Evolutionary conservation across 805 yeast genomes (phyloP), one percentile per base, ranked within the genome.

Genomic region (Candida pseudofarinosa): DNA sequence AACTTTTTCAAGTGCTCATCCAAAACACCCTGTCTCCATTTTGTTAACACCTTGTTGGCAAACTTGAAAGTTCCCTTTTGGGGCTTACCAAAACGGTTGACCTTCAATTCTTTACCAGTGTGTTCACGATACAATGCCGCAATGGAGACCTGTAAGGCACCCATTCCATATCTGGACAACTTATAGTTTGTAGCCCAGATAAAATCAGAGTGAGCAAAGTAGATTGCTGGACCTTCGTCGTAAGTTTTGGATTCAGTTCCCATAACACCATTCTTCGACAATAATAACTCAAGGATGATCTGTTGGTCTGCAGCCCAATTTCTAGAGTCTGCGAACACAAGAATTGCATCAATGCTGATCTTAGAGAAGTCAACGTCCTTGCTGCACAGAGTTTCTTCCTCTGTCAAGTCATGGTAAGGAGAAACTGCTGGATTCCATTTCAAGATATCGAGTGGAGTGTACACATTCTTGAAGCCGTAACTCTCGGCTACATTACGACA

Each of bases 221-320:
- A 86, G 44, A 88, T 78, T 38, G 80, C 80, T 28, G 95, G 93
- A 32, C 90, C 90, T 49, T 87, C 89, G 46, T 82, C 83, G 57
- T 63, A 81, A 14, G 84, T 78, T 50, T 80, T 74, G 33, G 85
- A 76, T 35, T 77, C 73, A 3, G 97, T 88, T 34, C 96, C 96
- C 89, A 88, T 84, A 34, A 76, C 79, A 55, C 97, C 97, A 45
- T 77, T 68, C 53, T 85, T 77, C 43, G 89, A 81, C 62, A 88
- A 70, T 41, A 88, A 73, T 54, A 88, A 70, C 58, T 88, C 97
- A 58, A 87, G 70, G 47, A 88, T 86, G 58, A 88, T 86, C 63
- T 88, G 97, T 63, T 87, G 89, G 63, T 88, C 96, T 20, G 88
- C 88, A 35, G 95, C 95, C 95, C 95, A 87, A 59, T 87, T 88